Conservation (phyloP, 2,329 filamentous ascomycete genomes). For the Penicillium sp. region DNA sequence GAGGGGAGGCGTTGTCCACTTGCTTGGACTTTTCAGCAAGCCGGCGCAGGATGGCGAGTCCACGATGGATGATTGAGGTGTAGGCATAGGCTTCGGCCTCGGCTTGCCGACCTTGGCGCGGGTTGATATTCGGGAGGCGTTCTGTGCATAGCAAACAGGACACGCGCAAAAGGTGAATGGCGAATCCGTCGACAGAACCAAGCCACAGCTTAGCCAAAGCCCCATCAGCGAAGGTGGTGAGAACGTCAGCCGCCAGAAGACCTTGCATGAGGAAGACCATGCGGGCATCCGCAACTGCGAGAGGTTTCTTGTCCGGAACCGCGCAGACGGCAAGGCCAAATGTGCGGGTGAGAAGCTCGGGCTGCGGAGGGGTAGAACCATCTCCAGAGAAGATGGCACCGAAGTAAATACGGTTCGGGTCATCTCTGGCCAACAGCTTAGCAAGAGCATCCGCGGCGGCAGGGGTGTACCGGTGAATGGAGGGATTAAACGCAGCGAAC, state of each 20-base stretch:
- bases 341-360: conserved; percentile 82
- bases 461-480: conserved; percentile 84
- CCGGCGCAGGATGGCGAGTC: conserved; percentile 70
- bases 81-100: conserved; percentile 52
- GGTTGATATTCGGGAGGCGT: conserved; percentile 54
- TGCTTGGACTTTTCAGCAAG: conserved; percentile 69
- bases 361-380: conserved; percentile 65
- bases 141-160: conserved; percentile 73
- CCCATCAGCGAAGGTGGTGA: conserved; percentile 77
- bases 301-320: conserved; percentile 72
- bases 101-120: conserved; percentile 46
- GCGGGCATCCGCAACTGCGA: conserved; percentile 76
- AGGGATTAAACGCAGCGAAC: conserved; percentile 81
- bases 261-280: conserved; percentile 93
- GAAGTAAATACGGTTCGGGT: conserved; percentile 87
- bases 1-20: conserved; percentile 59
- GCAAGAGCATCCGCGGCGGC: conserved; percentile 88
- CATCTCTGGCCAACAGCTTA: conserved; percentile 89
- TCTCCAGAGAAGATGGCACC: conserved; percentile 81
- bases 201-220: conserved; percentile 80
- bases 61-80: conserved; percentile 67
- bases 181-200: conserved; percentile 81
- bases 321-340: conserved; percentile 88
- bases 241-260: conserved; percentile 85
- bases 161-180: conserved; percentile 76